These are phyloP conservation scores for Neonectria neomacrospora DNA, from an alignment of 2,329 filamentous ascomycete genomes.

Conservation along the genomic window DNA sequence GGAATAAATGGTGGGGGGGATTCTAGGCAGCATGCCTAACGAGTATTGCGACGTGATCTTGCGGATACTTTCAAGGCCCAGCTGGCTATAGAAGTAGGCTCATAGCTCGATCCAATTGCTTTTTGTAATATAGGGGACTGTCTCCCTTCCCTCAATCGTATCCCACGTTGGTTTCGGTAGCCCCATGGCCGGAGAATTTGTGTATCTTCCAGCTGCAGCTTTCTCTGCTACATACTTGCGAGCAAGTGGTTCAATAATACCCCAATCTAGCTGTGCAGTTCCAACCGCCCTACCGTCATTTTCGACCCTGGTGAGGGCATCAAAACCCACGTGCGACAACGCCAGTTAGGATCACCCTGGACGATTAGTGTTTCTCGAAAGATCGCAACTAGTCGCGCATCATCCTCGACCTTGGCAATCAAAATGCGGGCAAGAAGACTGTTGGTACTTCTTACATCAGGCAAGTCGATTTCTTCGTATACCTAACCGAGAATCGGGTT, in stretches of 20 bases:
- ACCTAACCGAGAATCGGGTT: constrained; percentile 33
- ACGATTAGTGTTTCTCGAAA: constrained; percentile 48
- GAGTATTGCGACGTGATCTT: too few relatives aligned
- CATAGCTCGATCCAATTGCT: too few relatives aligned
- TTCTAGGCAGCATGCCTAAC: constrained; percentile 10
- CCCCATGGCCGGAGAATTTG: constrained; percentile 10
- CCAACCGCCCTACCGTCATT: constrained; percentile 52
- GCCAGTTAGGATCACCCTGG: constrained; percentile 50
- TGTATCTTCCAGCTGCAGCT: constrained; percentile 38
- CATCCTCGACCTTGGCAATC: constrained; percentile 53
- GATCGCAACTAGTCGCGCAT: constrained; percentile 47
- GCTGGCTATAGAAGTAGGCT: too few relatives aligned
- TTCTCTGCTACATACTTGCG: constrained; percentile 52
- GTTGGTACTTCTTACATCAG: constrained; percentile 30
- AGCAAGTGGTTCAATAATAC: constrained; percentile 47
- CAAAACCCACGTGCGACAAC: constrained; percentile 54
- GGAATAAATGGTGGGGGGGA: constrained; percentile 53
- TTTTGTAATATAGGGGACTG: too few relatives aligned
- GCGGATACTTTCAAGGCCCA: too few relatives aligned
- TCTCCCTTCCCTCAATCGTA: too few relatives aligned
- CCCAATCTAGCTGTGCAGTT: constrained; percentile 52
- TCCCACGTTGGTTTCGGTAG: constrained; percentile 45
- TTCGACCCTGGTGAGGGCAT: constrained; percentile 48
- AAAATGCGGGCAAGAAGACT: constrained; percentile 52
- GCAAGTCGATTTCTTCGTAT: constrained; percentile 39